Percentiles rank a stretch among this genome's conserved stretches.
phyloP scores from a whole-genome alignment of 2,329 filamentous ascomycete genomes.

The Penicillium sp. region DNA sequence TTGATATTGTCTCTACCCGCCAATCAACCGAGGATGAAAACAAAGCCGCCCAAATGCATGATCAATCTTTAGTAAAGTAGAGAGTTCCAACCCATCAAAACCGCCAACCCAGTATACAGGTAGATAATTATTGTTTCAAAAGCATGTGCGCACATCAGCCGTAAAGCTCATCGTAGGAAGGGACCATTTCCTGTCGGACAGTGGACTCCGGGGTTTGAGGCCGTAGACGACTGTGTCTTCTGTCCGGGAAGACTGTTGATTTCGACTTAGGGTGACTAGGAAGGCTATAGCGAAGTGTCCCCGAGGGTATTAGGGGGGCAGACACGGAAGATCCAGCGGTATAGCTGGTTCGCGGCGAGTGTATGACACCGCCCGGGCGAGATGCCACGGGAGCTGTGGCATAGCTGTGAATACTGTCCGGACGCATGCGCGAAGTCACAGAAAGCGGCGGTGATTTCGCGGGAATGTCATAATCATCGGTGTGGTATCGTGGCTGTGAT shows the following conservation, averaged over 20 bases:
- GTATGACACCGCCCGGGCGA: conserved; percentile 22
- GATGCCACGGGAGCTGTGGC: conserved; percentile 29
- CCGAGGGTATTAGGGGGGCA: conserved; percentile 25
- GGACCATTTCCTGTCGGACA: conserved; percentile 34
- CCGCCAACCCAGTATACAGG: background rate
- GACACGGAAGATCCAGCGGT: conserved; percentile 31
- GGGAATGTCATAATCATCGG: conserved; percentile 24
- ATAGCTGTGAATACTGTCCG: conserved; percentile 34
- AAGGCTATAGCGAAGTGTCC: conserved; percentile 27
- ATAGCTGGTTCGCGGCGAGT: conserved; percentile 35
- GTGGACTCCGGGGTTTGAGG: conserved; percentile 19
- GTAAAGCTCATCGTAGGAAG: conserved; percentile 43
- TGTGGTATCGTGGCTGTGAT: conserved; percentile 9
- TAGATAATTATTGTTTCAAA: conserved; percentile 4
- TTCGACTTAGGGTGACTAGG: conserved; percentile 15
- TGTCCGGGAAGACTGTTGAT: conserved; percentile 16
- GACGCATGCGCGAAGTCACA: conserved; percentile 41
- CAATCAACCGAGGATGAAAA: background rate
- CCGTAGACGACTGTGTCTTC: conserved; percentile 17
- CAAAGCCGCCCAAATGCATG: conserved; percentile 5
- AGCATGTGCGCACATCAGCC: conserved; percentile 24
- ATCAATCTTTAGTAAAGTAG: background rate
- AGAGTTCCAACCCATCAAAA: background rate
- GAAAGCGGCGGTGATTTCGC: conserved; percentile 39
- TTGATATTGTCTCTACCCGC: background rate